Conservation (phyloP, 2,329 filamentous ascomycete genomes). For the Fusarium kyushuense region DNA sequence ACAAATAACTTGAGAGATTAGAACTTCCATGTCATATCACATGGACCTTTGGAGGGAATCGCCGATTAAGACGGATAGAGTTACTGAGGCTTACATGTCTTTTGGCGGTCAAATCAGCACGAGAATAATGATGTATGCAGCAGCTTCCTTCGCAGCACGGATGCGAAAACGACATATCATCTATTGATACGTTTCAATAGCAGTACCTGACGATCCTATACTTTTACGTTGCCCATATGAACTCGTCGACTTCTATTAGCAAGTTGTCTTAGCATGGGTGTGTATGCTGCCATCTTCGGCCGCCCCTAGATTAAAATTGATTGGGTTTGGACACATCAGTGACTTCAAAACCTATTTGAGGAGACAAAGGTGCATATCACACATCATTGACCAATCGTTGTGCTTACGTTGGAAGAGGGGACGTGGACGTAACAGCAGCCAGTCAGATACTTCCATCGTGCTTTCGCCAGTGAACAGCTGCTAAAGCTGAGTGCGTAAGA, state of each 20-base stretch:
- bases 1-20: conserved; percentile 12
- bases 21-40: conserved; percentile 14
- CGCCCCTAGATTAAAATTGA: conserved; percentile 26
- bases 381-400: conserved; percentile 20
- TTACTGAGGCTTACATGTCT: conserved; percentile 6
- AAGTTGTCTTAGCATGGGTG: not conserved
- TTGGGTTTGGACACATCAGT: conserved; percentile 39
- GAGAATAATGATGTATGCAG: conserved; percentile 5
- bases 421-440: conserved; percentile 33
- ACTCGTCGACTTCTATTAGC: not conserved
- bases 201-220: conserved; percentile 30
- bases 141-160: not conserved
- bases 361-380: conserved; percentile 21
- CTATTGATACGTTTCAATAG: conserved; percentile 1
- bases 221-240: not conserved
- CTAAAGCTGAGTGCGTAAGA: conserved; percentile 27
- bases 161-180: conserved; percentile 8
- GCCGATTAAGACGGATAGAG: not conserved
- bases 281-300: conserved; percentile 12
- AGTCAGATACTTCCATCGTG: conserved; percentile 32
- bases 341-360: conserved; percentile 33
- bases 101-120: conserved; percentile 4
- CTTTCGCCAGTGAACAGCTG: conserved; percentile 27
- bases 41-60: not conserved
- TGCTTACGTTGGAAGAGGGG: conserved; percentile 24